phyloP scores from a whole-genome alignment of 2,329 filamentous ascomycete species.

The Phialophora verrucosa region DNA sequence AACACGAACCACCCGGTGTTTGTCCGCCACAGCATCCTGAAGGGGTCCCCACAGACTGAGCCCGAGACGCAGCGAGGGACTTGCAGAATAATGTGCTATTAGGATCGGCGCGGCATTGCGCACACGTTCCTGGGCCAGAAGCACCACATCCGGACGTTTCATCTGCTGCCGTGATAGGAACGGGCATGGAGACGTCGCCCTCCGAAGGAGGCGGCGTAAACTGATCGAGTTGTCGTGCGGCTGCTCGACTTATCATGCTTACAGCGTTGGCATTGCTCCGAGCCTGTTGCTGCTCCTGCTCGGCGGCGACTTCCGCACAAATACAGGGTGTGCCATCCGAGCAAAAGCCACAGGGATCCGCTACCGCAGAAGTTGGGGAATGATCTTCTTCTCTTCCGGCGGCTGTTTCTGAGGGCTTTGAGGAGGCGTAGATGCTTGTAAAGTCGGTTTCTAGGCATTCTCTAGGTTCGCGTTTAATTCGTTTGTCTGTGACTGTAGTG shows the following conservation, averaged over 20 bases:
- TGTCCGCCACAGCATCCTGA: slow-evolving; percentile 72
- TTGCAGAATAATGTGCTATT: slow-evolving; percentile 84
- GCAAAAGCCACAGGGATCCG: slow-evolving; percentile 81
- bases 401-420: slow-evolving; percentile 58
- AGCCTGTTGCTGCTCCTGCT: slow-evolving; percentile 41
- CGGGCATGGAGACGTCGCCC: slow-evolving; percentile 63
- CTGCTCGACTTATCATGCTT: neutral
- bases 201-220: slow-evolving; percentile 61
- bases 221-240: slow-evolving; percentile 45
- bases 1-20: slow-evolving; percentile 39
- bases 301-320: slow-evolving; percentile 70
- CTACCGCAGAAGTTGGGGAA: slow-evolving; percentile 50
- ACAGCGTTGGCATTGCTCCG: slow-evolving; percentile 41
- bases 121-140: slow-evolving; percentile 77
- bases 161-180: slow-evolving; percentile 39
- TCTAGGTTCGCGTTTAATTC: slow-evolving; percentile 53
- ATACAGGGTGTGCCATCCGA: slow-evolving; percentile 81
- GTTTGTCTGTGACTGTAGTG: slow-evolving; percentile 57
- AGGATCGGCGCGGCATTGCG: slow-evolving; percentile 77
- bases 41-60: slow-evolving; percentile 56
- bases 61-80: slow-evolving; percentile 70
- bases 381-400: slow-evolving; percentile 48
- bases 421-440: slow-evolving; percentile 51
- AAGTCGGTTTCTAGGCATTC: slow-evolving; percentile 72
- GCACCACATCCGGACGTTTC: slow-evolving; percentile 54